phyloP scores from a whole-genome alignment of 164 flowering plant genomes.

The Dillenia suffruticosa region DNA sequence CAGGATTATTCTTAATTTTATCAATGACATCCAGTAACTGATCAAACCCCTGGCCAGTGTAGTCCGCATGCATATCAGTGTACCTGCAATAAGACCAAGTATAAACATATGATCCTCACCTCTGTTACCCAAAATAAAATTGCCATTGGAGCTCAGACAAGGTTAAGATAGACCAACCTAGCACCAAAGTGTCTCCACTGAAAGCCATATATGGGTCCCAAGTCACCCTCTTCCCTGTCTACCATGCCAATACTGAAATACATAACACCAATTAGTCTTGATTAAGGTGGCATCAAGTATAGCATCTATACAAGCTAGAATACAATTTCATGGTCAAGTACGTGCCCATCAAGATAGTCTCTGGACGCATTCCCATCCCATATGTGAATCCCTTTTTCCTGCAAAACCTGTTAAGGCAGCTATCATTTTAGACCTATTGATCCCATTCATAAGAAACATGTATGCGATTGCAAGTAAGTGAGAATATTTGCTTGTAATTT shows the following conservation, averaged over 20 bases:
- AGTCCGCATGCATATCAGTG: conserved; percentile 89
- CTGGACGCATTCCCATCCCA: conserved; percentile 98
- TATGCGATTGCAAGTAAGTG: too few relatives aligned
- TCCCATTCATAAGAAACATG: too few relatives aligned
- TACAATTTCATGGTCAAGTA: neutral
- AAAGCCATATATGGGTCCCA: conserved; percentile 95
- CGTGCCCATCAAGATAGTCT: conserved; percentile 77
- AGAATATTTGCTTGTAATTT: too few relatives aligned
- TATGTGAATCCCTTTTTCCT: conserved; percentile 81
- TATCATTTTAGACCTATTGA: too few relatives aligned
- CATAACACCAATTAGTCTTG: neutral
- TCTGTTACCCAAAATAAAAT: conserved; percentile 3
- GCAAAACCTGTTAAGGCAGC: conserved; percentile 40
- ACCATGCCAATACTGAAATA: conserved; percentile 59
- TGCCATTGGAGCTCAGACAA: neutral
- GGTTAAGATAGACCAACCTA: conserved; percentile 36
- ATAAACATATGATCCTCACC: neutral
- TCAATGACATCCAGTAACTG: conserved; percentile 81
- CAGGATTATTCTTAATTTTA: conserved; percentile 74
- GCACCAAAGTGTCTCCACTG: conserved; percentile 99
- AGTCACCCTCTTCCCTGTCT: conserved; percentile 89
- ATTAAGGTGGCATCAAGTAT: neutral
- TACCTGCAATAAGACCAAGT: conserved; percentile 44
- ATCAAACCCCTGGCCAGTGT: conserved; percentile 93
- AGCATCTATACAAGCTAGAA: neutral